Evolutionary conservation across 768 basidiomycete genomes (phyloP), one percentile per base, ranked within the genome.

Genomic region (Boletus rubropictus): DNA sequence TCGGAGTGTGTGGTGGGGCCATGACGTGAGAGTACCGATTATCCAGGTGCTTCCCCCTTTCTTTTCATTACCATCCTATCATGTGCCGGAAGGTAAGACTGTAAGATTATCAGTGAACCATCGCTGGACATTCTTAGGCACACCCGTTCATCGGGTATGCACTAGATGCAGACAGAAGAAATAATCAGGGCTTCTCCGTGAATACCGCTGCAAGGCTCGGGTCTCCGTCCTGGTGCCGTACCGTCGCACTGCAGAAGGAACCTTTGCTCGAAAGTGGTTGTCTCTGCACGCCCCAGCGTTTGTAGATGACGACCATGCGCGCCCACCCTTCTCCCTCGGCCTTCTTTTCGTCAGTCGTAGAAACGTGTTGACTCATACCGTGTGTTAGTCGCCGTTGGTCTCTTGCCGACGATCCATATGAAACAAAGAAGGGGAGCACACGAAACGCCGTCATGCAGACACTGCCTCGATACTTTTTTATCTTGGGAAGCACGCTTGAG

Each of bases 1-100:
- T 28, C 15, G 25, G 40, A 38, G 33, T 14, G 25, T 39, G 42
- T n/a, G n/a, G n/a, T n/a, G n/a, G n/a, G n/a, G n/a, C 24, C 20
- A 40, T 15, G 20, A 38, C 9, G 42, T 51, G 35, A 33, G 53
- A 55, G 55, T 33, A 24, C 47, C 46, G 32, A 31, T n/a, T 2
- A 39, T 11, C 20, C n/a, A 37, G 53, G 53, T 42, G n/a, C 9
- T 25, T 7, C 22, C 2, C 10, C 14, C 4, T 18, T 36, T 14
- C 29, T 44, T 35, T 36, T 21, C 29, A 17, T 9, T 39, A 28
- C 25, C n/a, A 18, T 40, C 17, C 4, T 6, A 32, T 28, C 33
- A 6, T 21, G 22, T n/a, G 10, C 35, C 15, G 15, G 37, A 28
- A n/a, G n/a, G n/a, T n/a, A n/a, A 28, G 38, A 11, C 12, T 12